These are phyloP conservation scores for Teunomyces stri DNA, from an alignment of 805 yeast species.

Conservation along the genomic window DNA sequence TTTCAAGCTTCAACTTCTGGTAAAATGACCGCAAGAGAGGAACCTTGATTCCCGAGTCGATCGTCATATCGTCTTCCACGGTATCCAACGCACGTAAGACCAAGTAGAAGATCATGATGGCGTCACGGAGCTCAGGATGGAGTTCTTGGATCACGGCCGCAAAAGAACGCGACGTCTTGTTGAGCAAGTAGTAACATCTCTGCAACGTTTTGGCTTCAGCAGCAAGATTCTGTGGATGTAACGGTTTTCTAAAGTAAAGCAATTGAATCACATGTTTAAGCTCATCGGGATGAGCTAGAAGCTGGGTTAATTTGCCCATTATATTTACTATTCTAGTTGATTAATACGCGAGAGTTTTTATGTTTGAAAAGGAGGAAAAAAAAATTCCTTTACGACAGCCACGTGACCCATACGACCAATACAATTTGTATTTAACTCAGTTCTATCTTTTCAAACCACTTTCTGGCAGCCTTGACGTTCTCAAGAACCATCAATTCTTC, in stretches of 20 bases:
- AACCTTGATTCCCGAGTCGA: constrained; percentile 67
- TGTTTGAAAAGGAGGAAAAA: not conserved
- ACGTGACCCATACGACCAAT: not conserved
- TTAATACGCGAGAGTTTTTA: not conserved
- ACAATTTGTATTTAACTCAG: constrained; percentile 10
- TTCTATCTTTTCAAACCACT: constrained; percentile 50
- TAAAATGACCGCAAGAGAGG: constrained; percentile 71
- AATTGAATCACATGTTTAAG: constrained; percentile 65
- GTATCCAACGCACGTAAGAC: constrained; percentile 91
- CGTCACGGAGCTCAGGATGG: constrained; percentile 83
- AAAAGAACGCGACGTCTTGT: constrained; percentile 81
- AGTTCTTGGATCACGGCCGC: constrained; percentile 91
- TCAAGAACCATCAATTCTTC: constrained; percentile 51
- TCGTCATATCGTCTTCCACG: constrained; percentile 92
- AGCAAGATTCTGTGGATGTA: constrained; percentile 47
- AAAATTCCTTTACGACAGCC: not conserved
- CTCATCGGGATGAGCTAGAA: constrained; percentile 70
- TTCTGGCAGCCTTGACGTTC: constrained; percentile 56
- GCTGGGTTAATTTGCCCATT: constrained; percentile 62
- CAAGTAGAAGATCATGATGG: constrained; percentile 80
- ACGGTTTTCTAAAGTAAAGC: constrained; percentile 49
- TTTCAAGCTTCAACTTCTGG: constrained; percentile 56
- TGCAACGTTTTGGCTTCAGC: constrained; percentile 30
- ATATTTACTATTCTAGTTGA: too few relatives aligned
- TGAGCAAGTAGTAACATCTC: constrained; percentile 67